Evolutionary conservation across 192 early-diverging fungal genomes (phyloP), one percentile per base, ranked within the genome.

Genomic region (Geosiphon pyriformis): DNA sequence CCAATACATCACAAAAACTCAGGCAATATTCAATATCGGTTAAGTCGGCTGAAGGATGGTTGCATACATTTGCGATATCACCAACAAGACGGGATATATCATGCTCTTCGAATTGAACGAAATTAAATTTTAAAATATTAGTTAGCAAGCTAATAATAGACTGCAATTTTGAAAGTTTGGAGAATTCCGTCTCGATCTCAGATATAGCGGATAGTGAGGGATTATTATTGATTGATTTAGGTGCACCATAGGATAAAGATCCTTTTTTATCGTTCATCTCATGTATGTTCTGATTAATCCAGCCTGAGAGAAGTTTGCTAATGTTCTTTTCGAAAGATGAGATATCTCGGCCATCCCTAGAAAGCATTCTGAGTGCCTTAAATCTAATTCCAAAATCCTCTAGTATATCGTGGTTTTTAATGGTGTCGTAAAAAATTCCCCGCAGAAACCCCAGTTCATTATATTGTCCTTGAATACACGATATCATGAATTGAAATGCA

Each of bases 311-410:
- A 0, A 85, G 56, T 33, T 78, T 70, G 6, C 62, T 74, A 6
- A 86, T 74, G 49, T 85, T 84, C 68, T 82, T 82, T 63, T 86
- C 84, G 31, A 86, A 82, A 3, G 76, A 74, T 55, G 78, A 79
- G 11, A 84, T 79, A 59, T 86, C 81, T 34, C 81, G 70, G 6
- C 84, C 84, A 52, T 82, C 71, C 17, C 81, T 82, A 35, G 75
- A 81, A 8, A 86, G 67, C 33, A 76, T 73, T 29, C 59, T 71
- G 2, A 86, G 57, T 6, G 82, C 83, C 15, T 68, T 48, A 20
- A 80, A 72, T 55, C 77, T 83, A 62, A 82, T 75, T 3, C 60
- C 59, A 69, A 85, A 80, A 51, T 86, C 85, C 20, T 82, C 80
- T 67, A 72, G 73, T 17, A 78, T 65, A 51, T 73, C 67, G 50